Base-by-base conservation (phyloP, 306 rosid species). In the Vigna radiata region DNA sequence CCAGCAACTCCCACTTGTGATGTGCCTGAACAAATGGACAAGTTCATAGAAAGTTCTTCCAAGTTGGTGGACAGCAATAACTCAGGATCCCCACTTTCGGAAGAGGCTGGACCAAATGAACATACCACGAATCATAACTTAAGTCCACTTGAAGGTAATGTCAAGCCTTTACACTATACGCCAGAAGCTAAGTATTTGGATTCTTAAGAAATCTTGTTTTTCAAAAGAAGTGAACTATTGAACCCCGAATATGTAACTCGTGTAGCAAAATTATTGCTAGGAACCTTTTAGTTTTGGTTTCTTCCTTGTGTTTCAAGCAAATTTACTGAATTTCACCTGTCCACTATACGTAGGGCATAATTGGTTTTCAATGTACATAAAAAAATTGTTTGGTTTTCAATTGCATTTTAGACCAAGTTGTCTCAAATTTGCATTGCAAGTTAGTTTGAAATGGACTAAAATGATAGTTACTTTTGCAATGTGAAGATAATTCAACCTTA, bases 1-100 rank as follows among this genome's bases (percentile, higher is more conserved):
- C 97, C 97, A 8, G 96, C 92, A 68, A 86, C 89, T 76, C 97
- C 97, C 53, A 83, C 72, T 65, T 93, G 83, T 2, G 98, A 92
- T 72, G 77, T 66, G 63, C 83, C 73, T 36, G 96, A 90, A 77
- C 96, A 78, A 77, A 93, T 79, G 56, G 94, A 90, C 59, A 92
- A 87, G 86, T 81, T 87, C 29, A 4, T 89, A 9, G 94, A 95
- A 71, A 88, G 93, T 82, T 88, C 90, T 50, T 89, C 97, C 0
- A 92, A 92, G 86, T 54, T 86, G 77, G 73, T 76, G 63, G 97
- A 95, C 65, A 89, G 93, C 77, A 91, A 90, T 83, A 90, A 90
- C 80, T 84, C 97, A 19, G 99, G 86, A 73, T 95, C 99, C 71
- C 93, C 97, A 19, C 83, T 89, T 83, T 95, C 99, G 23, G 97